Evolutionary conservation across 192 early-diverging fungal genomes (phyloP).

Genomic region (Coemansia sp.): DNA sequence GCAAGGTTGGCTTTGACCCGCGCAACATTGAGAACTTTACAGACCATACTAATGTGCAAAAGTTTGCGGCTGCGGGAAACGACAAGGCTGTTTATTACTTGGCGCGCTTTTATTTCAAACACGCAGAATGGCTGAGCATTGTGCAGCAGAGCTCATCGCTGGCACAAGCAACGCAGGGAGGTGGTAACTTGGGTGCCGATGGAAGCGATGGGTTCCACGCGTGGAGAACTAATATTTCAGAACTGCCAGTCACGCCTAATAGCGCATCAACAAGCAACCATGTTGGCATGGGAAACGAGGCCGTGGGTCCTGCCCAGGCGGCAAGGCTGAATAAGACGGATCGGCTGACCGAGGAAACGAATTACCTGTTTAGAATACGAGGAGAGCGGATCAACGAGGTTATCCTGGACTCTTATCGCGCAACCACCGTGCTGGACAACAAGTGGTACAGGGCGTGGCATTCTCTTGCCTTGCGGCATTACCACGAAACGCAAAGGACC

Average conservation of each 20-base stretch:
- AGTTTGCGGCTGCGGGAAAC: not conserved
- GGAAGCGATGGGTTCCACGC: not conserved
- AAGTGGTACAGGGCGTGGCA: constrained; percentile 99
- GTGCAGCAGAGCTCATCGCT: constrained; percentile 20
- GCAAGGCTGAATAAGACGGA: constrained; percentile 4
- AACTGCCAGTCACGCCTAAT: constrained; percentile 3
- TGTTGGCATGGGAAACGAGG: not conserved
- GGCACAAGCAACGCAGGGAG: constrained; percentile 11
- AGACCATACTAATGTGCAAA: constrained; percentile 10
- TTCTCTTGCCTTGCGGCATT: constrained; percentile 86
- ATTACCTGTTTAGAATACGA: constrained; percentile 22
- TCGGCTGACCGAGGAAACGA: constrained; percentile 12
- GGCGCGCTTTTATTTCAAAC: constrained; percentile 84
- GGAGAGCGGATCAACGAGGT: constrained; percentile 40
- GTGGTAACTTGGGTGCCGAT: constrained; percentile 4
- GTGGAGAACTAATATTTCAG: constrained; percentile 4
- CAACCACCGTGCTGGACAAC: constrained; percentile 86
- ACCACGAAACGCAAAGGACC: constrained; percentile 83
- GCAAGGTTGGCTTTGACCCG: constrained; percentile 32
- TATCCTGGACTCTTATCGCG: constrained; percentile 78
- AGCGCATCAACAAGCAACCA: not conserved
- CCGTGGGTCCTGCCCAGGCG: not conserved
- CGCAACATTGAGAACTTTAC: constrained; percentile 17
- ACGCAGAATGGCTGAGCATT: constrained; percentile 86
- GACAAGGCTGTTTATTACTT: constrained; percentile 39